Conservation (phyloP, 2,329 filamentous ascomycete species). For the Pestalotiopsis sp. region DNA sequence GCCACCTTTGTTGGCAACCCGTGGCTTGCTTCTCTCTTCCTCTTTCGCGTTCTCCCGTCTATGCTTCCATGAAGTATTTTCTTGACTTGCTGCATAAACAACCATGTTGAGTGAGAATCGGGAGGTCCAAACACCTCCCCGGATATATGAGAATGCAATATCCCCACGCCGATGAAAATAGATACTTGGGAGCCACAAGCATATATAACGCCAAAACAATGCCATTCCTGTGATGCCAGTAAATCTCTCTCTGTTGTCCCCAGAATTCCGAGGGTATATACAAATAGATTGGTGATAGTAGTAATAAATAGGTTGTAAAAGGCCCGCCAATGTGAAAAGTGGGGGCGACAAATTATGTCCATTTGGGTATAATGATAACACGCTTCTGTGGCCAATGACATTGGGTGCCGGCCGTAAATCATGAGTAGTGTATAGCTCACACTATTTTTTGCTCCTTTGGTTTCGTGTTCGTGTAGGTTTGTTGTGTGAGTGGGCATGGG, state of each 20-base stretch:
- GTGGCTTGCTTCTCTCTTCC: neutral
- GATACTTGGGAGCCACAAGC: neutral
- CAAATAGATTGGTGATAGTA: conserved; percentile 34
- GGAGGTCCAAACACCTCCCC: neutral
- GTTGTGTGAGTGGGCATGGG: neutral
- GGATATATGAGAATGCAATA: conserved; percentile 9
- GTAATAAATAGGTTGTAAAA: conserved; percentile 18
- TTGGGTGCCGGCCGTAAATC: neutral
- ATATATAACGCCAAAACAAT: conserved; percentile 30
- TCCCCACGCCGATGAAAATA: neutral
- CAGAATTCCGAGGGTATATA: conserved; percentile 17
- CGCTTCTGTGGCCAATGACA: neutral
- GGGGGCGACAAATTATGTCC: conserved; percentile 7
- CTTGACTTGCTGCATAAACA: neutral
- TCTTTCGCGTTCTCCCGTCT: neutral
- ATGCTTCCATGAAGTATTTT: neutral
- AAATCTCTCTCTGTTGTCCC: conserved; percentile 26
- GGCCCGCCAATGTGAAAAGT: conserved; percentile 4
- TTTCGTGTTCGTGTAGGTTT: neutral
- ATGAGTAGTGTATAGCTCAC: neutral
- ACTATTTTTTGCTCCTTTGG: neutral
- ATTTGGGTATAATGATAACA: conserved; percentile 14
- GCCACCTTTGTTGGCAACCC: neutral
- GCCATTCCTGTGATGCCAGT: conserved; percentile 28
- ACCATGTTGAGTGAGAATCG: neutral